phyloP scores from a whole-genome alignment of 176 grass and related monocot genomes.

The Carex pumila region DNA sequence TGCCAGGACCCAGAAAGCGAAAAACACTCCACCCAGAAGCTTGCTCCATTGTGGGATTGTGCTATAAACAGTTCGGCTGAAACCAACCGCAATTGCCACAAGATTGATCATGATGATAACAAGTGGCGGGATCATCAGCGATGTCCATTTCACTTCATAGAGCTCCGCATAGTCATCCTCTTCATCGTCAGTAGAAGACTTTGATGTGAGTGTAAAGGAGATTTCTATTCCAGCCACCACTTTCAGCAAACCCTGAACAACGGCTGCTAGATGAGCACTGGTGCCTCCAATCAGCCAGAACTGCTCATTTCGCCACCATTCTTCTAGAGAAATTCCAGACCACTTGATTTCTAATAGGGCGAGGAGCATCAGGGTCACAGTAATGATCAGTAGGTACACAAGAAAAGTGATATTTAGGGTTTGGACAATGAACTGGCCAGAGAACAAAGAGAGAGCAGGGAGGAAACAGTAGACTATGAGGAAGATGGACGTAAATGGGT shows the following conservation, averaged over 20 bases:
- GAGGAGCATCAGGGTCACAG: conserved; percentile 71
- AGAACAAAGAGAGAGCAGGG: conserved; percentile 96
- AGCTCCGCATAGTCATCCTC: conserved; percentile 86
- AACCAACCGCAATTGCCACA: conserved; percentile 84
- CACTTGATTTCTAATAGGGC: conserved; percentile 93
- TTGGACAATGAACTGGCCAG: conserved; percentile 94
- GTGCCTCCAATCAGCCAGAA: conserved; percentile 98
- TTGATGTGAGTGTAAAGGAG: conserved; percentile 94
- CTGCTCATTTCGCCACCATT: conserved; percentile 97
- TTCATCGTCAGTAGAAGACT: conserved; percentile 57
- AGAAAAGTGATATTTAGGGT: conserved; percentile 89
- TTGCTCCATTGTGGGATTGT: conserved; percentile 95
- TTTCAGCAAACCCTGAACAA: conserved; percentile 89
- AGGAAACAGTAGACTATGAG: conserved; percentile 98
- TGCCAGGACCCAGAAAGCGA: conserved; percentile 95
- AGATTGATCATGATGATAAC: conserved; percentile 98
- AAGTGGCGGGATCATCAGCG: conserved; percentile 83
- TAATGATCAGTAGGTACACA: conserved; percentile 78
- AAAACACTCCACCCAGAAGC: conserved; percentile 92
- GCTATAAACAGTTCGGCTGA: conserved; percentile 88
- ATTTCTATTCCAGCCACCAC: conserved; percentile 91
- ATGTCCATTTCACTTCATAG: conserved; percentile 86
- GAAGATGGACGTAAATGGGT: conserved; percentile 96
- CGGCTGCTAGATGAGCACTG: conserved; percentile 86
- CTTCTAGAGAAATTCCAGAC: conserved; percentile 91